Conservation (phyloP, 2,329 filamentous ascomycete genomes). For the Cladosporium velox region DNA sequence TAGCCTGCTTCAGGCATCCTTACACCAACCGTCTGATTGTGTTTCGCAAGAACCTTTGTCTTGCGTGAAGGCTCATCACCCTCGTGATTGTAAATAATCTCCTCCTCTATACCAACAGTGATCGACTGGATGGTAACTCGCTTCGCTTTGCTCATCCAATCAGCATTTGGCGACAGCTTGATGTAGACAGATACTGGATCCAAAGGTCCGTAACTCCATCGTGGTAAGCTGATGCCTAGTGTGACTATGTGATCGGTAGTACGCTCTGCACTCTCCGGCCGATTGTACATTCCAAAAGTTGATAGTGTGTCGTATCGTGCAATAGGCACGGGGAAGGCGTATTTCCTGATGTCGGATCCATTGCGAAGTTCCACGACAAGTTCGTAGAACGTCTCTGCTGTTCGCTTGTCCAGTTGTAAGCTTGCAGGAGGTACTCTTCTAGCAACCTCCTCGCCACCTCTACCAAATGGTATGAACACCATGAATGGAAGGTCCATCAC, state of each 20-base stretch:
- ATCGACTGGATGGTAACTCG: conserved; percentile 94
- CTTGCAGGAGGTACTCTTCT: conserved; percentile 89
- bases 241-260: conserved; percentile 90
- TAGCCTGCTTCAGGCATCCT: conserved; percentile 90
- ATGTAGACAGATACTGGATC: conserved; percentile 97
- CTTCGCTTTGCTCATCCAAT: conserved; percentile 87
- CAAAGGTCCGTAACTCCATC: conserved; percentile 94
- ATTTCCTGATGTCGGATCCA: conserved; percentile 77
- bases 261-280: conserved; percentile 82
- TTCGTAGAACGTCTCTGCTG: conserved; percentile 97
- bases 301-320: conserved; percentile 94
- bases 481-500: conserved; percentile 98
- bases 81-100: conserved; percentile 98
- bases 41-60: conserved; percentile 81
- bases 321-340: conserved; percentile 86
- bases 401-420: conserved; percentile 84
- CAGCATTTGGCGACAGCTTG: conserved; percentile 86
- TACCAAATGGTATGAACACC: conserved; percentile 92
- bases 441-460: conserved; percentile 86
- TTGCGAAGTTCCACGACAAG: conserved; percentile 92
- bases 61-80: conserved; percentile 93
- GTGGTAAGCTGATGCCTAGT: conserved; percentile 84
- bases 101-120: conserved; percentile 90
- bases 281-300: conserved; percentile 99
- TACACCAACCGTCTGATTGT: conserved; percentile 76